phyloP scores from a whole-genome alignment of 257 asterid species.

The Solanum stenotomum region DNA sequence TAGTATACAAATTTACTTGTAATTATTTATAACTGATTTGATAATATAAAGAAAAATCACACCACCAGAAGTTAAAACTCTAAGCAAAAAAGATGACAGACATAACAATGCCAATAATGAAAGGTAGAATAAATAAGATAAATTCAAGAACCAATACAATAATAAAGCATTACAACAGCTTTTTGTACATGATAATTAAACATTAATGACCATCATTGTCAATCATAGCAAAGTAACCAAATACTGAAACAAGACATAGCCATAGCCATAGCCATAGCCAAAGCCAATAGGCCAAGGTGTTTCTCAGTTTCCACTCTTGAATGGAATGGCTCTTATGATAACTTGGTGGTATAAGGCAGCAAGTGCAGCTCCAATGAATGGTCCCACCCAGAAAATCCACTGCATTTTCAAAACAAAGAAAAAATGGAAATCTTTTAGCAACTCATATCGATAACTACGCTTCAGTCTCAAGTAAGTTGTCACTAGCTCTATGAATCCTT shows the following conservation, averaged over 20 bases:
- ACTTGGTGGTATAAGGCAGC: slow-evolving; percentile 72
- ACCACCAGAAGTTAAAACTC: background rate
- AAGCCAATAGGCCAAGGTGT: background rate
- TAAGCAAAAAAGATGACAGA: background rate
- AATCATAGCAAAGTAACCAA: background rate
- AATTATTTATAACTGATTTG: background rate
- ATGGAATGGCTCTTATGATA: slow-evolving; percentile 69
- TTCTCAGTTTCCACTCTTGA: slow-evolving; percentile 40
- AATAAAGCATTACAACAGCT: background rate
- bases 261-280: background rate
- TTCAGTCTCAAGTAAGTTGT: background rate
- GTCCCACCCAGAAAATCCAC: slow-evolving; percentile 87
- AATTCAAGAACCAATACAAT: background rate
- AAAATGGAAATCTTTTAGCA: background rate
- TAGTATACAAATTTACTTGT: background rate
- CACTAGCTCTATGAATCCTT: background rate
- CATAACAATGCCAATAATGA: background rate
- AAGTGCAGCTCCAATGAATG: slow-evolving; percentile 70
- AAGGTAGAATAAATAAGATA: background rate
- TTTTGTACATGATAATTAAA: background rate
- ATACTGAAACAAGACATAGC: background rate
- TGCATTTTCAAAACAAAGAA: slow-evolving; percentile 3
- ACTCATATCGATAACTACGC: background rate
- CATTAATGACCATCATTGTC: background rate
- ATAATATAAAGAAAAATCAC: background rate